These are phyloP conservation scores for Metschnikowia hibisci DNA, from an alignment of 805 yeast species.

Conservation along the genomic window DNA sequence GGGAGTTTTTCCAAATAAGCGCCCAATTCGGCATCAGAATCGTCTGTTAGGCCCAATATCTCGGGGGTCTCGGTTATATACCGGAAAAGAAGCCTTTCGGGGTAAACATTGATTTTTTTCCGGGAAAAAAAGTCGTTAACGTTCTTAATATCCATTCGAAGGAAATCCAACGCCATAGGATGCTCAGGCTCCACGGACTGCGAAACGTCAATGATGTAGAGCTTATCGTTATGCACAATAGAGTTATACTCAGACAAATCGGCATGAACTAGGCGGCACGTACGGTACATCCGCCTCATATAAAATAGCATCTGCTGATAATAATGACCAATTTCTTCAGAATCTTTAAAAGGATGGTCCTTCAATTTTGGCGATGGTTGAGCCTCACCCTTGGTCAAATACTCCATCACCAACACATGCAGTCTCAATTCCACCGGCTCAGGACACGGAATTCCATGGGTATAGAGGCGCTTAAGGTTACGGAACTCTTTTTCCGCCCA, in stretches of 20 bases:
- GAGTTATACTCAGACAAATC: constrained; percentile 94
- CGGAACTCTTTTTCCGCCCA: constrained; percentile 99
- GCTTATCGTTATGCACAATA: constrained; percentile 71
- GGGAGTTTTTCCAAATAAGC: constrained; percentile 50
- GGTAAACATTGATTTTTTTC: constrained; percentile 67
- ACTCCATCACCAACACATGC: constrained; percentile 94
- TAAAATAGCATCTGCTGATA: constrained; percentile 78
- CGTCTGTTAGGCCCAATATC: constrained; percentile 34
- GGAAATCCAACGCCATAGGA: constrained; percentile 91
- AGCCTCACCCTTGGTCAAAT: constrained; percentile 71
- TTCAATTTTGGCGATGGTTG: constrained; percentile 87
- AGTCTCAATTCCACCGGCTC: constrained; percentile 84
- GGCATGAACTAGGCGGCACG: constrained; percentile 90
- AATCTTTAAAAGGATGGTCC: constrained; percentile 72
- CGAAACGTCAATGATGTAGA: constrained; percentile 92
- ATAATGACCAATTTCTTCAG: constrained; percentile 59
- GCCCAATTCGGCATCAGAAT: constrained; percentile 40
- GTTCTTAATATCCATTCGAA: constrained; percentile 96
- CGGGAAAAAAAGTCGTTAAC: constrained; percentile 82
- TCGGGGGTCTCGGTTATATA: constrained; percentile 56
- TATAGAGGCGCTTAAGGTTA: constrained; percentile 76
- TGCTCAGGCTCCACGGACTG: constrained; percentile 98
- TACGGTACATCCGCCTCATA: constrained; percentile 83
- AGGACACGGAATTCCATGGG: constrained; percentile 87
- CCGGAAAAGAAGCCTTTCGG: constrained; percentile 78